Conservation (phyloP, 139 green algal genomes). For the Asterochloris erici region DNA sequence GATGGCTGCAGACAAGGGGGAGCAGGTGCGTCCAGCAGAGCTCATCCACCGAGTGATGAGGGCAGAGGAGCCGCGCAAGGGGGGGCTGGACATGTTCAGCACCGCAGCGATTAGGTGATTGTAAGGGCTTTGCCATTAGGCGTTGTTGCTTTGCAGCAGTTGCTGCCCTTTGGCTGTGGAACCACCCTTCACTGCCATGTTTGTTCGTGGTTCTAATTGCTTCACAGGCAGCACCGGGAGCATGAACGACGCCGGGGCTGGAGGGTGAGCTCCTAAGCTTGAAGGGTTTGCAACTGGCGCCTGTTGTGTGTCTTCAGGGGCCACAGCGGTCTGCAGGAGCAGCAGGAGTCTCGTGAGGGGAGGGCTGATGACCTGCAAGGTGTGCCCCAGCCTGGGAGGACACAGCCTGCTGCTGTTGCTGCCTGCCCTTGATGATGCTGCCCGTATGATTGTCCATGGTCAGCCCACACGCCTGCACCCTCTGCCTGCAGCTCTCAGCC, state of each 20-base stretch:
- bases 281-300: background rate
- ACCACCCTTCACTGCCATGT: no score
- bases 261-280: background rate
- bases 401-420: no score
- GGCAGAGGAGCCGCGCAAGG: background rate
- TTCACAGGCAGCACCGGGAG: no score
- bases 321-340: no score
- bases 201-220: no score
- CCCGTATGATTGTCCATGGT: background rate
- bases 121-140: background rate
- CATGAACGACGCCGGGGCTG: no score
- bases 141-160: background rate
- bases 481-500: background rate
- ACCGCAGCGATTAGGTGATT: background rate
- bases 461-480: background rate
- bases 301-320: background rate
- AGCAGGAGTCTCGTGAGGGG: no score
- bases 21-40: conserved; percentile 1
- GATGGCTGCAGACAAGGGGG: conserved; percentile 10
- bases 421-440: no score
- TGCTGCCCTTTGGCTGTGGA: background rate
- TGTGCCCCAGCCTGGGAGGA: no score
- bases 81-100: conserved; percentile 1
- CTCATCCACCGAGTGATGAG: conserved; percentile 1
- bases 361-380: no score